Evolutionary conservation across 192 early-diverging fungal genomes (phyloP), one percentile per base, ranked within the genome.

Genomic region (Podila minutissima): DNA sequence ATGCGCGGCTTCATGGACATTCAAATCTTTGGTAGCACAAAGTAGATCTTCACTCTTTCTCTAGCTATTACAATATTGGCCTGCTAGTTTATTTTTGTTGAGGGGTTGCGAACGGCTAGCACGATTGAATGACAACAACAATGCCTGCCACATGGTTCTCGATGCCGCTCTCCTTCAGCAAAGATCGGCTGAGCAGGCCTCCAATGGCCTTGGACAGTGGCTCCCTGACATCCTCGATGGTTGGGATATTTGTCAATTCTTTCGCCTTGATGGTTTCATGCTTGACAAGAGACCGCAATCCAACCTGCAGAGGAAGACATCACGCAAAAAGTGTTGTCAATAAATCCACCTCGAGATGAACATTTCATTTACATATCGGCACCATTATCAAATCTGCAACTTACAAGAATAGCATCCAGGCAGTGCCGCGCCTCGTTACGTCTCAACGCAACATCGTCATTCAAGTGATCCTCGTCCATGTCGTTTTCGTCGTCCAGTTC

Each of bases 341-440:
- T 41, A 0, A 12, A 15, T 46, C 41, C 13, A 46, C 15, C 15
- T 46, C 13, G 15, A 46, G 13, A 7, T 37, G 1, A 37, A n/a
- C 2, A 68, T 57, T 26, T 38, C 41, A 46, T 13, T n/a, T 10
- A 3, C 1, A 29, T 29, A 15, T 59, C 4, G 33, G 20, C 3
- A 62, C 19, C 12, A 28, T 4, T 28, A 41, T 11, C 20, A 69
- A 62, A 50, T 0, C 28, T 59, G 26, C 33, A 4, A 38, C 69
- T 69, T 83, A 90, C 89, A 83, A 89, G 49, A 31, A 90, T 65
- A 5, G 88, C 88, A 10, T 87, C 84, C 32, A 79, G 66, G 41
- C 88, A 89, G 48, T 83, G 82, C 17, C 46, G 17, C 11, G 86
- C 89, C 50, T 85, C 87, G 31, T 64, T 70, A 4, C 64, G 66